phyloP scores from a whole-genome alignment of 2,329 filamentous ascomycete genomes.

The Paraphoma sp. region DNA sequence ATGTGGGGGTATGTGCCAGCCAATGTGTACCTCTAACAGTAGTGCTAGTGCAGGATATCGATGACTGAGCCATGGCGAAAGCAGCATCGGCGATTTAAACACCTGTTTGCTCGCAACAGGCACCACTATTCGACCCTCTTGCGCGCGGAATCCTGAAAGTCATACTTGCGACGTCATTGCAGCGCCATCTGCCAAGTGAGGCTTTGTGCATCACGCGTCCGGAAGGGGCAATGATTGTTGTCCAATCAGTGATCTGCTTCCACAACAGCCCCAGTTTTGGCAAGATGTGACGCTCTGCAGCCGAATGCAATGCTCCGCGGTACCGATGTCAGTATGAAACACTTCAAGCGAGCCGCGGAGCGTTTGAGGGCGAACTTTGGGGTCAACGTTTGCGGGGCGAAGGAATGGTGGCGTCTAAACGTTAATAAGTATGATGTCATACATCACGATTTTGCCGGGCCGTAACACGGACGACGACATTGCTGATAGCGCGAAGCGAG shows the following conservation, averaged over 20 bases:
- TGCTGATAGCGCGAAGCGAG: not conserved
- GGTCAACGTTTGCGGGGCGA: slow-evolving; percentile 7
- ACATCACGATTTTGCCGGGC: slow-evolving; percentile 12
- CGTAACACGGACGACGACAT: slow-evolving; percentile 1
- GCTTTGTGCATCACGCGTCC: slow-evolving; percentile 13
- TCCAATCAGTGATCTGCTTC: slow-evolving; percentile 18
- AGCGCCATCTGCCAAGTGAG: slow-evolving; percentile 16
- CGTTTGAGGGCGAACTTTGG: slow-evolving; percentile 2
- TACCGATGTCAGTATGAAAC: not conserved
- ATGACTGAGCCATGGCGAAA: not conserved
- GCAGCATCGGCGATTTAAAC: not conserved
- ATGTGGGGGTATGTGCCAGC: not conserved
- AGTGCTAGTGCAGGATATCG: not conserved
- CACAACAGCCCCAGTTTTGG: slow-evolving; percentile 1
- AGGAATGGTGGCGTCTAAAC: slow-evolving; percentile 8
- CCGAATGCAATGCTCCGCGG: not conserved
- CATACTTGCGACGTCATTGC: slow-evolving; percentile 21
- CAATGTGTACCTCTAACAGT: not conserved
- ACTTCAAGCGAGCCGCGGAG: slow-evolving; percentile 3
- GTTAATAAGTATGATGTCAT: slow-evolving; percentile 19
- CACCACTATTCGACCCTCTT: not conserved
- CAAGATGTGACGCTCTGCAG: not conserved
- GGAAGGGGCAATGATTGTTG: slow-evolving; percentile 20
- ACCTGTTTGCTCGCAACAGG: not conserved
- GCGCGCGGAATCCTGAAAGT: slow-evolving; percentile 5